Evolutionary conservation across 345 rosid genomes (phyloP).

Genomic region (Eucalyptus decipiens): DNA sequence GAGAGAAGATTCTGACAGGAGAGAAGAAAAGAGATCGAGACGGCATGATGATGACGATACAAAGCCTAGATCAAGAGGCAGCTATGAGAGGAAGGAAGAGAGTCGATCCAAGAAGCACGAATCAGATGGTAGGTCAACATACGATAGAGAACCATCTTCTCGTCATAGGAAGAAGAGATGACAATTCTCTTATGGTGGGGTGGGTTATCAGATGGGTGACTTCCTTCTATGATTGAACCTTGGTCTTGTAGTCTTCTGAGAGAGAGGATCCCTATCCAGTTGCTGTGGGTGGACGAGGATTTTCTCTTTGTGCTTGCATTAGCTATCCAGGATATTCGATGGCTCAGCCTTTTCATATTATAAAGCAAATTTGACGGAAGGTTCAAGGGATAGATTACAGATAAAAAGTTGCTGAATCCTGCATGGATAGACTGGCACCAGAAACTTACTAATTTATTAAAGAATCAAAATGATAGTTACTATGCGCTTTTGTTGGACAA

Average conservation of each 20-base stretch:
- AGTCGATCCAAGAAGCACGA: conserved; percentile 27
- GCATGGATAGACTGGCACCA: neutral
- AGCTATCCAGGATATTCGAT: neutral
- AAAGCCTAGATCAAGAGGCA: neutral
- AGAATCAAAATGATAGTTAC: neutral
- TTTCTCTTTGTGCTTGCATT: neutral
- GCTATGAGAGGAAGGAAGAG: conserved; percentile 8
- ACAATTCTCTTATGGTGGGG: neutral
- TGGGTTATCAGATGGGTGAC: neutral
- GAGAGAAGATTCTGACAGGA: neutral
- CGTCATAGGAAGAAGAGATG: neutral
- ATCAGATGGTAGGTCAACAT: conserved; percentile 9
- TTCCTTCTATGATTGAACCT: neutral
- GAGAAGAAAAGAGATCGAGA: neutral
- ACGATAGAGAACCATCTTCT: neutral
- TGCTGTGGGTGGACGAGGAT: neutral
- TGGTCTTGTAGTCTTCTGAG: neutral
- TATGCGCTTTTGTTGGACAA: neutral
- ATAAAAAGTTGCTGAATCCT: neutral
- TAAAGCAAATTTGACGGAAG: neutral
- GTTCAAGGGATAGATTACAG: neutral
- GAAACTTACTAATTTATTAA: neutral
- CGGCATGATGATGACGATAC: neutral
- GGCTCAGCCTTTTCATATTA: neutral
- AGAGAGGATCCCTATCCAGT: neutral